Base-by-base conservation (phyloP, 768 basidiomycete species). In the Lenzites betulinus region DNA sequence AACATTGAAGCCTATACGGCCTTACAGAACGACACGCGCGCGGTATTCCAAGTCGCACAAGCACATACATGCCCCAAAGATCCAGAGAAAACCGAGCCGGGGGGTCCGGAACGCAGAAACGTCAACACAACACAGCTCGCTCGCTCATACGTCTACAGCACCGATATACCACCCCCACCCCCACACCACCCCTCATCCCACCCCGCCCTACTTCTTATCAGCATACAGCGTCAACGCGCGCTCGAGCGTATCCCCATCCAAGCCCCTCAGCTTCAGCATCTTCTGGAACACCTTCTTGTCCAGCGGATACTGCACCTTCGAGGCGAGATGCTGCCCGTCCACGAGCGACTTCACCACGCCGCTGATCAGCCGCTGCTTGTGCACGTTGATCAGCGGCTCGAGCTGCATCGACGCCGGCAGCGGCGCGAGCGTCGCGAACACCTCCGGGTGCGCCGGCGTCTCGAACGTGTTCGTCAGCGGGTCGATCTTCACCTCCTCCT, bases 311-410 rank as follows among this genome's bases (percentile, higher is more conserved):
- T 89, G 83, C 28, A 92, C 79, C 26, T 83, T 83, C 59, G 87
- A 85, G 2, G 92, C 89, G 11, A 92, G 81, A 67, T 93, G 92
- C 69, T 93, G 92, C 2, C 90, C 90, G 11, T 88, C 85, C 8
- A 93, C 90, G 55, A 93, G 75, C 7, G 83, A 81, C 71, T 92
- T 92, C 76, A 93, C 90, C 42, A 91, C 87, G 16, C 82, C 83
- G 11, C 92, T 90, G 53, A 92, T 89, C 65, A 88, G 75, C 36
- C 92, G 84, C 70, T 94, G 92, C 73, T 94, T 93, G 73, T 93
- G 90, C 7, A 94, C 88, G 69, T 93, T 94, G 75, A 94, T 91
- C 59, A 94, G 74, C 3, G 92, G 91, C 67, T 93, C 91, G 28
- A 94, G 81, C 62, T 87, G 84, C 79, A 93, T 90, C n/a, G 83